phyloP scores from a whole-genome alignment of 768 basidiomycete genomes.

The Mycena belliarum region DNA sequence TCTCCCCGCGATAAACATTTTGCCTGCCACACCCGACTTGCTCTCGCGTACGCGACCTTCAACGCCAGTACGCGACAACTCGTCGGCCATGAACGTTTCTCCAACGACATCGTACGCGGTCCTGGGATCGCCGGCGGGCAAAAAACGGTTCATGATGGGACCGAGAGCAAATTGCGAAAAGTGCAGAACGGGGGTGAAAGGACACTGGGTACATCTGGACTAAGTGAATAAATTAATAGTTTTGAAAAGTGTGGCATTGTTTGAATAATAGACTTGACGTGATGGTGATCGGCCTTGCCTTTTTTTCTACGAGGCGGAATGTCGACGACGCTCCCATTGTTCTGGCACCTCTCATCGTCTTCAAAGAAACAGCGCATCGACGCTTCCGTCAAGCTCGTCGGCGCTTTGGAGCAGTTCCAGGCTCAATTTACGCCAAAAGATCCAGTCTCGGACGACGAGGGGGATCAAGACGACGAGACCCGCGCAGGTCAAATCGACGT shows the following conservation, averaged over 20 bases:
- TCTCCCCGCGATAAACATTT: slow-evolving; percentile 28
- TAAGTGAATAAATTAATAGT: slow-evolving; percentile 23
- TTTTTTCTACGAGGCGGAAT: slow-evolving; percentile 36
- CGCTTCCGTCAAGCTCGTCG: slow-evolving; percentile 83
- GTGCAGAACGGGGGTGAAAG: slow-evolving; percentile 48
- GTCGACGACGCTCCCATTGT: slow-evolving; percentile 88
- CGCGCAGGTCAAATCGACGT: slow-evolving; percentile 56
- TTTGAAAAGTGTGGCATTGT: neutral
- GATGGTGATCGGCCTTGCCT: slow-evolving; percentile 1
- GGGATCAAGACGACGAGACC: slow-evolving; percentile 43
- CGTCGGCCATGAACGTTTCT: slow-evolving; percentile 29
- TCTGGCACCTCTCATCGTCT: slow-evolving; percentile 89
- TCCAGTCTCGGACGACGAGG: slow-evolving; percentile 42
- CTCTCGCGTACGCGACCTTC: slow-evolving; percentile 23
- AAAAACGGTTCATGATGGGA: slow-evolving; percentile 35
- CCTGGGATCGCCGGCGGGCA: slow-evolving; percentile 12
- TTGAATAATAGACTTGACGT: neutral
- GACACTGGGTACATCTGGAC: slow-evolving; percentile 72
- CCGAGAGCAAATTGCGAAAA: slow-evolving; percentile 33
- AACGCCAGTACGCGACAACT: slow-evolving; percentile 20
- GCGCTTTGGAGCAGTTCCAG: slow-evolving; percentile 85
- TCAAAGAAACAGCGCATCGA: slow-evolving; percentile 79
- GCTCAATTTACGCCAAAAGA: slow-evolving; percentile 54
- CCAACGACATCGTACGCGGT: slow-evolving; percentile 25
- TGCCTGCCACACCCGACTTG: slow-evolving; percentile 30